A percentile compares a stretch with the other conserved stretches of the same genome.
phyloP scores from a whole-genome alignment of 176 grass and related monocot species.

The Urochloa ruziziensis region DNA sequence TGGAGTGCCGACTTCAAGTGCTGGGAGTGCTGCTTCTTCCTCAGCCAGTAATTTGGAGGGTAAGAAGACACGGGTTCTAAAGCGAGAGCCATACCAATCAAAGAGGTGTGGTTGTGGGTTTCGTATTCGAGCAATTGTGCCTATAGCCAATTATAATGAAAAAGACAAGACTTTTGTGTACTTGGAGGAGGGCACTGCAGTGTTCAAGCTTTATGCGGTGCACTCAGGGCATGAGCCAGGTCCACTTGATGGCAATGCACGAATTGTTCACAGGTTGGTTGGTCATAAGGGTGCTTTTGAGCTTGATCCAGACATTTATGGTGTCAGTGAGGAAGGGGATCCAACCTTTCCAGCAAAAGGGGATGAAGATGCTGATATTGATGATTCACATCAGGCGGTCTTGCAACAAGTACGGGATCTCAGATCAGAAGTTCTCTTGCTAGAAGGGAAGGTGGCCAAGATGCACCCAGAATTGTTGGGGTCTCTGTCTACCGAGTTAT shows the following conservation, averaged over 20 bases:
- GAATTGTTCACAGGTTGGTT: slow-evolving; percentile 91
- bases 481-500: slow-evolving; percentile 63
- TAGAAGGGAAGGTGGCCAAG: slow-evolving; percentile 82
- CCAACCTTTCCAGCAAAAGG: slow-evolving; percentile 49
- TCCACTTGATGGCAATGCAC: slow-evolving; percentile 92
- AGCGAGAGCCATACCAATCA: slow-evolving; percentile 93
- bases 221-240: slow-evolving; percentile 95
- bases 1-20: slow-evolving; percentile 69
- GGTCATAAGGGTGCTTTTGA: slow-evolving; percentile 84
- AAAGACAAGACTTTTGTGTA: slow-evolving; percentile 99
- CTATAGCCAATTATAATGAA: slow-evolving; percentile 95
- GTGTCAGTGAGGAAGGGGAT: slow-evolving; percentile 71
- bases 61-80: slow-evolving; percentile 79
- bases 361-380: slow-evolving; percentile 47
- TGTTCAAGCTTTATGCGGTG: slow-evolving; percentile 94
- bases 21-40: slow-evolving; percentile 28
- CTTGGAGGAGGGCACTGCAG: slow-evolving; percentile 86
- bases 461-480: slow-evolving; percentile 60
- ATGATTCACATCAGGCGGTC: slow-evolving; percentile 59
- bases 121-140: slow-evolving; percentile 95
- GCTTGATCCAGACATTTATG: slow-evolving; percentile 84
- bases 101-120: slow-evolving; percentile 98
- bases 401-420: slow-evolving; percentile 75
- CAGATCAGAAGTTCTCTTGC: slow-evolving; percentile 49
- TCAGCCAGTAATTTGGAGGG: slow-evolving; percentile 41